phyloP scores from a whole-genome alignment of 352 stramenopile genomes.

The Phytophthora litchii region DNA sequence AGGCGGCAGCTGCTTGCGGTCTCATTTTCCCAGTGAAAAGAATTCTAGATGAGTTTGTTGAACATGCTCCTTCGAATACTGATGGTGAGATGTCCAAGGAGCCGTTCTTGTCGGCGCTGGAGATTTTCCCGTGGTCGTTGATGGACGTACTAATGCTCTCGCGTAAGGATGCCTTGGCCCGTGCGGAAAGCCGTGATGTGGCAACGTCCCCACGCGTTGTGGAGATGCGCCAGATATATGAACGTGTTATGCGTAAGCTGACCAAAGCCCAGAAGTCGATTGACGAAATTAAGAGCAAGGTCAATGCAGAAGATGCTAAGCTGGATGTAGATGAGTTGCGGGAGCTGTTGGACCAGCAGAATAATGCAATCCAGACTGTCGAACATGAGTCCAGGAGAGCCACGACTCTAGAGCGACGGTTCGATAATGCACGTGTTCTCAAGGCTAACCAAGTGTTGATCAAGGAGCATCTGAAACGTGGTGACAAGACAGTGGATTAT shows the following conservation, averaged over 20 bases:
- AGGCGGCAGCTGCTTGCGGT: conserved; percentile 63
- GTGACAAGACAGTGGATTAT: conserved; percentile 47
- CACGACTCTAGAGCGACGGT: conserved; percentile 45
- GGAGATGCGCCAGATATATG: conserved; percentile 52
- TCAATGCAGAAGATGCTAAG: conserved; percentile 15
- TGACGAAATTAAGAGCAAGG: conserved; percentile 17
- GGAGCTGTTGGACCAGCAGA: conserved; percentile 25
- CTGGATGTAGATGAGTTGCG: conserved; percentile 33
- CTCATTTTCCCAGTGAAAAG: conserved; percentile 46
- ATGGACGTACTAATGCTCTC: conserved; percentile 60
- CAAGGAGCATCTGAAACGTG: conserved; percentile 49
- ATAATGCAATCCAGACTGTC: conserved; percentile 24
- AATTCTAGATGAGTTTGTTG: conserved; percentile 71
- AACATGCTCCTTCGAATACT: conserved; percentile 17
- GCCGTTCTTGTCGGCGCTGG: conserved; percentile 50
- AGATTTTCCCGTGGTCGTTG: conserved; percentile 63
- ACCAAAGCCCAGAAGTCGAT: conserved; percentile 25
- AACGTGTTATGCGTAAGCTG: conserved; percentile 40
- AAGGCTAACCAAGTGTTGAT: conserved; percentile 60
- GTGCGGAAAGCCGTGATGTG: conserved; percentile 46
- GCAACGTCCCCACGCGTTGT: conserved; percentile 47
- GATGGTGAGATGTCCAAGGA: conserved; percentile 35
- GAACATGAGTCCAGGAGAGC: conserved; percentile 38
- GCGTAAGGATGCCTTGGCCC: conserved; percentile 42
- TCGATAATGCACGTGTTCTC: conserved; percentile 45